Base-by-base conservation (phyloP, 345 rosid species). In the Conringia planisiliqua region DNA sequence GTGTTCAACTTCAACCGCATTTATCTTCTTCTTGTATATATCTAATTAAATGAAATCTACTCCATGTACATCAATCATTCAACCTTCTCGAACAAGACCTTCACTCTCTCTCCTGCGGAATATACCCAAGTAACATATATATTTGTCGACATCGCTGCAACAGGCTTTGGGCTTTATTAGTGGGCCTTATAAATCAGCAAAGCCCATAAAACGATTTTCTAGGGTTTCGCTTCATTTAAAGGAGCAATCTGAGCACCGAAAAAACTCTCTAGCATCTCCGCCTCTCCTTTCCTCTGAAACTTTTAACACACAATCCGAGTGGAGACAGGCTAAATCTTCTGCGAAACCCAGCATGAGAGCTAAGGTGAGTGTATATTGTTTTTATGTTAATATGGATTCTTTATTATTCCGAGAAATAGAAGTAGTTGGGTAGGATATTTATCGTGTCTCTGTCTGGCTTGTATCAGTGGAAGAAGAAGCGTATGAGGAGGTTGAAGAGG, bases 401-500 rank as follows among this genome's bases (percentile, higher is more conserved):
- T 16, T 10, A n/a, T 14, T 26, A n/a, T 14, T 26, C 0, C 30
- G 47, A 30, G 60, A 1, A 13, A 26, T 46, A 3, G 12, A n/a
- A 74, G 17, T 51, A 50, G 10, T 50, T 17, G 10, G 5, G 7
- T 68, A 35, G 48, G 9, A 32, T 61, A 3, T 62, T 69, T 3
- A 69, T 24, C 17, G 64, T 17, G 10, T 62, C 10, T 32, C 0
- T 52, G 56, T 50, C 35, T 51, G 33, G 39, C 0, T 59, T 69
- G 42, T 40, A 29, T 24, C 83, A 93, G 98, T 93, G 98, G 97
- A 93, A 93, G 98, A 93, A 93, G 97, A 93, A 90, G 98, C 97
- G 97, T 58, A 93, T 93, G 98, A 93, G 97, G 82, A 93, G 98
- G 77, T 76, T 93, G 86, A 93, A 93, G 98, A 90, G 98, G 92